Conservation (phyloP, 805 yeast species). For the Metschnikowia anglica region DNA sequence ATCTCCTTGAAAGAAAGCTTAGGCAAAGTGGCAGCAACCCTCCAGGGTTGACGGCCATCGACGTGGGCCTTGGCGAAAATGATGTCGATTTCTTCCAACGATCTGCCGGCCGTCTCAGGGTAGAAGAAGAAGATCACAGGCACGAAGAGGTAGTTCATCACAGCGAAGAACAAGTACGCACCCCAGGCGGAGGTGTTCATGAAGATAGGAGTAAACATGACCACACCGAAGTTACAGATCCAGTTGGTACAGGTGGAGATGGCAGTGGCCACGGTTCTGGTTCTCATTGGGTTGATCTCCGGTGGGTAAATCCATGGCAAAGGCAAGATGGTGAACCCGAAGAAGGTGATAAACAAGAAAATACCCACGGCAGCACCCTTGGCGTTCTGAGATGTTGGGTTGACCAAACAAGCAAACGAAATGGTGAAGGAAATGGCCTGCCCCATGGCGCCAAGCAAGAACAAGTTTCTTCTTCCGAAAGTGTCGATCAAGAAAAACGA, state of each 20-base stretch:
- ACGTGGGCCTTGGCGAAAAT: conserved; percentile 61
- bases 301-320: conserved; percentile 50
- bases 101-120: conserved; percentile 47
- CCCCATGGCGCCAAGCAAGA: conserved; percentile 43
- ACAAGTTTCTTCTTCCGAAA: conserved; percentile 47
- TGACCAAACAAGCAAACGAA: conserved; percentile 42
- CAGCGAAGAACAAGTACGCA: conserved; percentile 43
- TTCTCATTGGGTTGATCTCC: conserved; percentile 47
- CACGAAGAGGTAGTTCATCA: conserved; percentile 39
- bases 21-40: conserved; percentile 64
- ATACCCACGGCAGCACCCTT: conserved; percentile 49
- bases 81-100: conserved; percentile 51
- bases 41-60: conserved; percentile 58
- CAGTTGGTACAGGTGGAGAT: conserved; percentile 47
- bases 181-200: conserved; percentile 40
- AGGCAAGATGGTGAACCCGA: conserved; percentile 45
- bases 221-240: conserved; percentile 46
- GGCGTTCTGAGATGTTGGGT: conserved; percentile 32
- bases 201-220: conserved; percentile 47
- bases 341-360: conserved; percentile 44
- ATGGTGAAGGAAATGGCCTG: conserved; percentile 42
- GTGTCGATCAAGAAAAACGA: conserved; percentile 44
- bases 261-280: conserved; percentile 46
- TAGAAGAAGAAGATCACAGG: conserved; percentile 57
- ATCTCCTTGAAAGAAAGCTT: conserved; percentile 55